Percentiles rank a stretch among this genome's conserved stretches.
Conservation (phyloP, 768 basidiomycete species). For the Multifurca ochricompacta region DNA sequence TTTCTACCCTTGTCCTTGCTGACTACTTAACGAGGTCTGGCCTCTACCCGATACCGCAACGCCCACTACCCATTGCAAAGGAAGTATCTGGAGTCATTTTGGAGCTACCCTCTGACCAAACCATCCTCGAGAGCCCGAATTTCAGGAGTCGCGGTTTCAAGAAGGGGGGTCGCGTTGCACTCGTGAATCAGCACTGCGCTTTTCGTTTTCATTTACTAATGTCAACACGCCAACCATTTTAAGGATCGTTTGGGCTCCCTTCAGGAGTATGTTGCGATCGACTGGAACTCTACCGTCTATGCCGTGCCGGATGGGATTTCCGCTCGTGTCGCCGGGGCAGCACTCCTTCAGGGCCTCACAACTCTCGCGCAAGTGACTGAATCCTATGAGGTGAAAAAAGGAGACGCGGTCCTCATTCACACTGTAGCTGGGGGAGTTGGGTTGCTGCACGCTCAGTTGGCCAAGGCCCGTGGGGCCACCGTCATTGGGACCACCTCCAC, state of each 20-base stretch:
- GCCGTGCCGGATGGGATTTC: conserved; percentile 59
- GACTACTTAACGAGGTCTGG: conserved; percentile 35
- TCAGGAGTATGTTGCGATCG: conserved; percentile 64
- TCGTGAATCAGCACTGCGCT: conserved; percentile 35
- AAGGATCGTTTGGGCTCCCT: conserved; percentile 48
- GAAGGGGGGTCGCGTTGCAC: conserved; percentile 66
- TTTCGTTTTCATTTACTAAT: not conserved
- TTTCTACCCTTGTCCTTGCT: not conserved
- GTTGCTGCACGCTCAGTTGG: conserved; percentile 58
- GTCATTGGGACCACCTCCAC: conserved; percentile 94
- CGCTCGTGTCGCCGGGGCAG: conserved; percentile 56
- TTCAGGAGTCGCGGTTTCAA: conserved; percentile 58
- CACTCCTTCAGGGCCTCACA: conserved; percentile 70
- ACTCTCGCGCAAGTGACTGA: conserved; percentile 73
- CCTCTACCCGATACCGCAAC: conserved; percentile 47
- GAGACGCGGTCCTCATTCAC: conserved; percentile 76
- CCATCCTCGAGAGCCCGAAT: conserved; percentile 49
- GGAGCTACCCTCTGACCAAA: conserved; percentile 58
- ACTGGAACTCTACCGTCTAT: conserved; percentile 47
- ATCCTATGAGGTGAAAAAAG: conserved; percentile 73
- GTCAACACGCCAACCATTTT: not conserved
- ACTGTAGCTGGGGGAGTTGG: conserved; percentile 91
- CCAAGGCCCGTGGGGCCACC: conserved; percentile 66
- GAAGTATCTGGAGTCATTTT: conserved; percentile 76
- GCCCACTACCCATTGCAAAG: conserved; percentile 65